Percentiles rank a stretch among this genome's conserved stretches.
phyloP scores from a whole-genome alignment of 768 basidiomycete genomes.

The Fistulinella prunicolor region DNA sequence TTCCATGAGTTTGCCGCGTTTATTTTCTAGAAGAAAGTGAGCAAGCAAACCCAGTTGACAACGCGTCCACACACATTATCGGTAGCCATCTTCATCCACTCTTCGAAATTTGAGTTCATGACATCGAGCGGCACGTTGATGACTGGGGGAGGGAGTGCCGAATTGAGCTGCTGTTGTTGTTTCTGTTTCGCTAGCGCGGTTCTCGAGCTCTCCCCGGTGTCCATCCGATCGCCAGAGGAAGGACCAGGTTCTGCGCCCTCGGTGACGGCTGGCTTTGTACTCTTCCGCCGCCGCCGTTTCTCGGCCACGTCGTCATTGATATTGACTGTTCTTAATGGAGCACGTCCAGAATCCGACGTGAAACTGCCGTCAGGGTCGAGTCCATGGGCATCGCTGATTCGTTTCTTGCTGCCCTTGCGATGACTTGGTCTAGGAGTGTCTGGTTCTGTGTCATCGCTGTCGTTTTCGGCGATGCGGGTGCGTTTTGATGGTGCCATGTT shows the following conservation, averaged over 20 bases:
- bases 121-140: constrained; percentile 72
- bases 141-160: constrained; percentile 53
- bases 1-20: constrained; percentile 97
- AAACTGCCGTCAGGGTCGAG: constrained; percentile 36
- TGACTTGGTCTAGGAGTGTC: constrained; percentile 27
- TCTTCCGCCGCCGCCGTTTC: constrained; percentile 79
- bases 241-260: constrained; percentile 59
- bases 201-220: constrained; percentile 39
- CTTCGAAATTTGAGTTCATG: constrained; percentile 93
- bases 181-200: constrained; percentile 52
- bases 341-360: constrained; percentile 37
- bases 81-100: constrained; percentile 99
- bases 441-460: constrained; percentile 33
- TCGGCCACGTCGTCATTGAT: constrained; percentile 87
- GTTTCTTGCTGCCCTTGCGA: constrained; percentile 33
- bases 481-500: constrained; percentile 25
- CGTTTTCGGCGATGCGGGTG: constrained; percentile 19
- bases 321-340: constrained; percentile 39
- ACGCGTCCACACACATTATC: constrained; percentile 71
- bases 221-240: constrained; percentile 44
- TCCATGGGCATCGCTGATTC: constrained; percentile 49
- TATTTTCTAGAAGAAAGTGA: constrained; percentile 76
- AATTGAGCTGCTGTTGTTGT: constrained; percentile 54
- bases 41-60: background rate
- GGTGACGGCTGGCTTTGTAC: constrained; percentile 58